Evolutionary conservation across 495 filamentous ascomycete species (phyloP).

Genomic region (Hypoxylon intermedium): DNA sequence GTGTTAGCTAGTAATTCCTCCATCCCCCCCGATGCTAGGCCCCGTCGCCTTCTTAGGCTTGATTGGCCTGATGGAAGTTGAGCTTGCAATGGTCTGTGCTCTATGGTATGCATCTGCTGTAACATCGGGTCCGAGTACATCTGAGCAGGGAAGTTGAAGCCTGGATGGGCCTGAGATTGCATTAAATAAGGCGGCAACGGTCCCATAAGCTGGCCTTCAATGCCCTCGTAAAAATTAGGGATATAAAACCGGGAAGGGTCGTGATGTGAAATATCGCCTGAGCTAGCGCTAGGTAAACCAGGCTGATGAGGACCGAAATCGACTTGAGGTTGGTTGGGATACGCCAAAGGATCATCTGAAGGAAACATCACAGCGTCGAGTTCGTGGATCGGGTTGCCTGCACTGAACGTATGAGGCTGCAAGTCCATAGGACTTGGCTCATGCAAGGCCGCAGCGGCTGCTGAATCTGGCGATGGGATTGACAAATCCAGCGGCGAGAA

Average conservation of each 20-base stretch:
- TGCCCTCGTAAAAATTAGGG: slow-evolving; percentile 52
- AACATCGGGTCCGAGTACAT: slow-evolving; percentile 50
- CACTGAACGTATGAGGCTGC: slow-evolving; percentile 43
- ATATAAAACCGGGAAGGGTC: slow-evolving; percentile 51
- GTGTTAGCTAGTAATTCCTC: slow-evolving; percentile 50
- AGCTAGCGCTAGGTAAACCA: slow-evolving; percentile 26
- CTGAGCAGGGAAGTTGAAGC: slow-evolving; percentile 46
- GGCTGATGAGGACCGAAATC: slow-evolving; percentile 52
- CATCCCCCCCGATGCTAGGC: slow-evolving; percentile 47
- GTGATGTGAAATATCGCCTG: slow-evolving; percentile 32
- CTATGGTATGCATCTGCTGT: slow-evolving; percentile 34
- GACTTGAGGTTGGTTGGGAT: slow-evolving; percentile 83
- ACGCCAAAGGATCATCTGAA: slow-evolving; percentile 86
- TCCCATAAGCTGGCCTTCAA: slow-evolving; percentile 57
- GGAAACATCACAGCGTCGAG: slow-evolving; percentile 92
- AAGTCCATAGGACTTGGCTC: slow-evolving; percentile 43
- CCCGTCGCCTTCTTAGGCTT: slow-evolving; percentile 30
- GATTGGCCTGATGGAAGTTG: slow-evolving; percentile 38
- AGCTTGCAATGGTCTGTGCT: slow-evolving; percentile 33
- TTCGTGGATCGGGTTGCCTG: slow-evolving; percentile 66
- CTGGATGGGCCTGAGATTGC: slow-evolving; percentile 45
- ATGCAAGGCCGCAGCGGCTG: slow-evolving; percentile 32
- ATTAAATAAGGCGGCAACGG: slow-evolving; percentile 56
- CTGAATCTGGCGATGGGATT: slow-evolving; percentile 43
- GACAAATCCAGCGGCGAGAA: slow-evolving; percentile 38